Conservation (phyloP, 2,329 filamentous ascomycete species). For the Fusarium scirpi region DNA sequence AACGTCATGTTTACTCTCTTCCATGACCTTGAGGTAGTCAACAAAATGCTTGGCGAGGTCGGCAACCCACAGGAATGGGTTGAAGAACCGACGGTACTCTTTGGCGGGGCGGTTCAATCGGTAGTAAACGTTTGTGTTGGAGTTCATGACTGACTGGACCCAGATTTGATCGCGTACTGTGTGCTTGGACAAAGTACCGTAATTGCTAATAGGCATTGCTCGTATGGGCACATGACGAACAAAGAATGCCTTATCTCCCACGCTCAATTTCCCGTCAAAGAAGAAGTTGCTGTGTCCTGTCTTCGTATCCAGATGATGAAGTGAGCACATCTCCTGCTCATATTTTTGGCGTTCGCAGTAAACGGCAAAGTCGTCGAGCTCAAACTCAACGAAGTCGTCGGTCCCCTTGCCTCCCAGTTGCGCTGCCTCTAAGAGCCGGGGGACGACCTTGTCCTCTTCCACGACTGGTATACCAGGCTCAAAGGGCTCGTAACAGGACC, state of each 20-base stretch:
- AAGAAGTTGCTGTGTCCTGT: slow-evolving; percentile 56
- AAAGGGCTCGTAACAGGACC: slow-evolving; percentile 51
- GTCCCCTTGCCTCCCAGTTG: slow-evolving; percentile 23
- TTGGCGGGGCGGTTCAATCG: slow-evolving; percentile 65
- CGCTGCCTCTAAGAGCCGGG: slow-evolving; percentile 15
- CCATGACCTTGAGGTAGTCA: slow-evolving; percentile 67
- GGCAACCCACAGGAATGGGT: slow-evolving; percentile 76
- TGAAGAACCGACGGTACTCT: slow-evolving; percentile 73
- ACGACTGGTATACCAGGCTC: slow-evolving; percentile 42
- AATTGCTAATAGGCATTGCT: slow-evolving; percentile 74
- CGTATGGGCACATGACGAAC: slow-evolving; percentile 68
- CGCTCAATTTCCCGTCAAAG: slow-evolving; percentile 71
- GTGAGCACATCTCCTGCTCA: slow-evolving; percentile 63
- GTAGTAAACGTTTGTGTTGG: slow-evolving; percentile 69
- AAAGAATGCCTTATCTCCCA: slow-evolving; percentile 58
- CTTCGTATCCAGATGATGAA: slow-evolving; percentile 63
- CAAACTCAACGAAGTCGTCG: slow-evolving; percentile 59
- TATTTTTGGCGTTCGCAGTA: slow-evolving; percentile 59
- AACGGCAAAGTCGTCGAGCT: slow-evolving; percentile 68
- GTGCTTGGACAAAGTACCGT: slow-evolving; percentile 61
- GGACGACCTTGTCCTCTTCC: slow-evolving; percentile 41
- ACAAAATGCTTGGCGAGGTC: slow-evolving; percentile 78
- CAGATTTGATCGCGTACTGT: slow-evolving; percentile 69
- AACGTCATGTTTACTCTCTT: slow-evolving; percentile 52
- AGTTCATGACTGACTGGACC: slow-evolving; percentile 67